Percentiles rank a stretch among this genome's conserved stretches.
These are phyloP conservation scores for Penicillium bovifimosum DNA, from an alignment of 495 filamentous ascomycete genomes.

Conservation along the genomic window DNA sequence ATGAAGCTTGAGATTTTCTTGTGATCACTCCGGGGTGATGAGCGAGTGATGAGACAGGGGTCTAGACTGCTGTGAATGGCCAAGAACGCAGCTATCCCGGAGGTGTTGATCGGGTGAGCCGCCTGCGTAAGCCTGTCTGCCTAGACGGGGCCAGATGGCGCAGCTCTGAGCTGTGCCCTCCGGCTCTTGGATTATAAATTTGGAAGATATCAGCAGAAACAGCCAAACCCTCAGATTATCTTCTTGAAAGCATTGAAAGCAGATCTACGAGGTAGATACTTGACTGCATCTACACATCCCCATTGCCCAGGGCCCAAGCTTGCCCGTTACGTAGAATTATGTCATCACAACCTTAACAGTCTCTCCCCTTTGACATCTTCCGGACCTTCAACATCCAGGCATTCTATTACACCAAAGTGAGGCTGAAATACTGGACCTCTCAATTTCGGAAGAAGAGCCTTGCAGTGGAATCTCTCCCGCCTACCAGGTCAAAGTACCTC, in stretches of 20 bases:
- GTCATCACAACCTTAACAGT: slow-evolving; percentile 31
- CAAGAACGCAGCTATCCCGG: not conserved
- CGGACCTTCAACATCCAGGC: slow-evolving; percentile 2
- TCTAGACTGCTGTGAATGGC: not conserved
- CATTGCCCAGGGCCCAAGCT: slow-evolving; percentile 5
- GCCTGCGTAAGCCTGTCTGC: slow-evolving; percentile 15
- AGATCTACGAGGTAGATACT: not conserved
- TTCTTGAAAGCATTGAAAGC: not conserved
- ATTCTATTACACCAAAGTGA: not conserved
- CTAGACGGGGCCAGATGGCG: slow-evolving; percentile 6
- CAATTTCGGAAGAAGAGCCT: not conserved
- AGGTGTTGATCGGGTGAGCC: not conserved
- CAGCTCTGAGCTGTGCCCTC: not conserved
- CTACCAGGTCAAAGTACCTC: slow-evolving; percentile 8
- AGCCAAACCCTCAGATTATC: not conserved
- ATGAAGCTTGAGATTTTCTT: not conserved
- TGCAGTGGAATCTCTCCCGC: not conserved
- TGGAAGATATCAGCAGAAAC: not conserved
- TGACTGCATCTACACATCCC: not conserved
- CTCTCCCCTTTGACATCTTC: slow-evolving; percentile 10
- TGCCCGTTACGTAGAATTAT: slow-evolving; percentile 36
- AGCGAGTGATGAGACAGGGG: not conserved
- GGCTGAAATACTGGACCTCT: not conserved
- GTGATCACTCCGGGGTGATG: not conserved
- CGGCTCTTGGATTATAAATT: not conserved